phyloP scores from a whole-genome alignment of 2,329 filamentous ascomycete species.

The Phoma herbarum region DNA sequence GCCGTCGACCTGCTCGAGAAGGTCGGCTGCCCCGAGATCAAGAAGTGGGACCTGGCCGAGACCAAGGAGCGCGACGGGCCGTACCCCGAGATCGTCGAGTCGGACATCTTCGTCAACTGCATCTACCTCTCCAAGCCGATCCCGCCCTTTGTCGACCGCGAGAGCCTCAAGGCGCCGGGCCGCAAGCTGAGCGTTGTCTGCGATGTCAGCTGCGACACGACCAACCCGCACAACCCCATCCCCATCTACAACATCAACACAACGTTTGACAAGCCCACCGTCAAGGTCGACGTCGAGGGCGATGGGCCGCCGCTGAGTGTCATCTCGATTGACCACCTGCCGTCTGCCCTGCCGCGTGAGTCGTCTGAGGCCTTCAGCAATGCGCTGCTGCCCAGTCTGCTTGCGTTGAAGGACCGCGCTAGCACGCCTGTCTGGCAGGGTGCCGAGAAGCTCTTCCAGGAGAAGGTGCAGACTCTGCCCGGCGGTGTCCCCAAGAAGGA shows the following conservation, averaged over 20 bases:
- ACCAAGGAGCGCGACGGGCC: slow-evolving; percentile 72
- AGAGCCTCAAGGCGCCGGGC: slow-evolving; percentile 71
- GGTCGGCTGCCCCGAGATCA: slow-evolving; percentile 75
- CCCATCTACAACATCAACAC: slow-evolving; percentile 87
- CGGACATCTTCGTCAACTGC: slow-evolving; percentile 58
- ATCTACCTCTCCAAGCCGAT: slow-evolving; percentile 85
- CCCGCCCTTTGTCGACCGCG: slow-evolving; percentile 79
- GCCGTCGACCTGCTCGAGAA: slow-evolving; percentile 81
- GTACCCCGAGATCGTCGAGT: slow-evolving; percentile 79
- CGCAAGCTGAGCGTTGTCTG: slow-evolving; percentile 76
- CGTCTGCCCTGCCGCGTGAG: slow-evolving; percentile 80
- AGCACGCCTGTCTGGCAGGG: slow-evolving; percentile 82
- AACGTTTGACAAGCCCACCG: slow-evolving; percentile 88
- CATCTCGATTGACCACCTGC: slow-evolving; percentile 67
- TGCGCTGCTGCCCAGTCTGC: slow-evolving; percentile 78
- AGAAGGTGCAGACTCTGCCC: slow-evolving; percentile 79
- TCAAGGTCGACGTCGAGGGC: slow-evolving; percentile 71
- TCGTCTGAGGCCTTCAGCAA: slow-evolving; percentile 85
- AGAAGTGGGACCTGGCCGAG: slow-evolving; percentile 81
- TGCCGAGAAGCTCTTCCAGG: slow-evolving; percentile 83
- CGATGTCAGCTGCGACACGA: slow-evolving; percentile 70
- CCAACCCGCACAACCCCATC: slow-evolving; percentile 75
- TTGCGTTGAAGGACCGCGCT: slow-evolving; percentile 78
- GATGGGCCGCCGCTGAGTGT: slow-evolving; percentile 72
- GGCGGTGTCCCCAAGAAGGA: slow-evolving; percentile 49